phyloP scores from a whole-genome alignment of 1,284 basidiomycete genomes.

The Apiotrichum gamsii region DNA sequence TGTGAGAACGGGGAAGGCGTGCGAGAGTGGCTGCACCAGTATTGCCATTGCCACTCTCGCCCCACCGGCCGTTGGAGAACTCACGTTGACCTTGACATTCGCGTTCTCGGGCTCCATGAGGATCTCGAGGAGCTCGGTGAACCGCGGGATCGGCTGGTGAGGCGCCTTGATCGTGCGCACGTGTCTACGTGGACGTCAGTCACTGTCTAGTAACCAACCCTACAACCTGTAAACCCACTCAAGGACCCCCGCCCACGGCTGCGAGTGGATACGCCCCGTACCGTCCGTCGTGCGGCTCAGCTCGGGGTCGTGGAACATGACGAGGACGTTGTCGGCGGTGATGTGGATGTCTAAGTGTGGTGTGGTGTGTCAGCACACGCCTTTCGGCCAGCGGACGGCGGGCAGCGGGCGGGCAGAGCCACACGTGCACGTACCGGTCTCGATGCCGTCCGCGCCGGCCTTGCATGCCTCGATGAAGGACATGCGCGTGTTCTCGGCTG shows the following conservation, averaged over 20 bases:
- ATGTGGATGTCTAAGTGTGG: slow-evolving; percentile 79
- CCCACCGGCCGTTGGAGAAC: no score
- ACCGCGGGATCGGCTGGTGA: slow-evolving; percentile 78
- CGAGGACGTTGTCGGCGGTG: slow-evolving; percentile 76
- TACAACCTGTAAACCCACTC: slow-evolving; percentile 30
- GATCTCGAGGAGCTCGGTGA: slow-evolving; percentile 70
- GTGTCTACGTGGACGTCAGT: slow-evolving; percentile 43
- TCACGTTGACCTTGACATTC: slow-evolving; percentile 74
- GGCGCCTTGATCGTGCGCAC: slow-evolving; percentile 76
- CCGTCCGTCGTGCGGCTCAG: slow-evolving; percentile 55
- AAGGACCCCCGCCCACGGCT: slow-evolving; percentile 48
- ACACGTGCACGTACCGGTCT: slow-evolving; percentile 55
- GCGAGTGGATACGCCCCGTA: slow-evolving; percentile 51
- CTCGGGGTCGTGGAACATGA: slow-evolving; percentile 92
- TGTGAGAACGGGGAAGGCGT: slow-evolving; percentile 40
- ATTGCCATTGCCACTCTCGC: no score
- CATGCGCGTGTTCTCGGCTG: slow-evolving; percentile 82
- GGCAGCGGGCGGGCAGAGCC: neutral
- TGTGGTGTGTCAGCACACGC: no score
- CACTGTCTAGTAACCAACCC: no score
- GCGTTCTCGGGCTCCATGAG: slow-evolving; percentile 59
- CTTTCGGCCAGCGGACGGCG: slow-evolving; percentile 3
- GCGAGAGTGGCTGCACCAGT: no score
- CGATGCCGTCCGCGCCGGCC: slow-evolving; percentile 90
- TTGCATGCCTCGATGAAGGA: slow-evolving; percentile 88